These are phyloP conservation scores for Blastobotrys ciferrii DNA, from an alignment of 1,139 yeast species.

Conservation along the genomic window DNA sequence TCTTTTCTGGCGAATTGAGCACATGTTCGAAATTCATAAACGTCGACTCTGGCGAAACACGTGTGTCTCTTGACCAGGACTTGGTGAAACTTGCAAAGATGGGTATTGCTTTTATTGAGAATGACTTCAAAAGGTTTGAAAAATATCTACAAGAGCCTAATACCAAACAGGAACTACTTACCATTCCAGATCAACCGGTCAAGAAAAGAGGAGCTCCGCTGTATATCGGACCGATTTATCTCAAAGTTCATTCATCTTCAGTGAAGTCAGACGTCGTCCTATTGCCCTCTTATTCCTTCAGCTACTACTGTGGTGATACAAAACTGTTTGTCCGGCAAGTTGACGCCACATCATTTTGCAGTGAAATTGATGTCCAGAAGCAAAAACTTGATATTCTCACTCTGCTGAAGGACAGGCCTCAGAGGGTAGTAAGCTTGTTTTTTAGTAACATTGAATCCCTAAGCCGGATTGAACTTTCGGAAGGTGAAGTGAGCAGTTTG, in stretches of 20 bases:
- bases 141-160: background rate
- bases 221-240: constrained; percentile 11
- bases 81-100: constrained; percentile 7
- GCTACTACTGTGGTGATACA: constrained; percentile 9
- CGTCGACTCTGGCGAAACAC: constrained; percentile 1
- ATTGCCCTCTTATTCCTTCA: constrained; percentile 7
- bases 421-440: background rate
- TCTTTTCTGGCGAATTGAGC: constrained; percentile 8
- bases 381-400: constrained; percentile 10
- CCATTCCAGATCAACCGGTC: background rate
- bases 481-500: constrained; percentile 8
- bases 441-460: constrained; percentile 9
- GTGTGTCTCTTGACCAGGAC: constrained; percentile 11
- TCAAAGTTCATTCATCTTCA: constrained; percentile 9
- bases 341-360: constrained; percentile 11
- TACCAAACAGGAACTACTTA: background rate
- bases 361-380: constrained; percentile 9
- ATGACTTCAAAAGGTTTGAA: constrained; percentile 1
- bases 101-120: background rate
- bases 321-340: constrained; percentile 12
- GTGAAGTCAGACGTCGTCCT: constrained; percentile 8
- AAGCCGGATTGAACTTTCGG: constrained; percentile 13
- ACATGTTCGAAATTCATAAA: constrained; percentile 11
- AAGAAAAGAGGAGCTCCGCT: background rate
- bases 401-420: background rate